Evolutionary conservation across 331 rosid species (phyloP), one percentile per base, ranked within the genome.

Genomic region (Ulmus americana): DNA sequence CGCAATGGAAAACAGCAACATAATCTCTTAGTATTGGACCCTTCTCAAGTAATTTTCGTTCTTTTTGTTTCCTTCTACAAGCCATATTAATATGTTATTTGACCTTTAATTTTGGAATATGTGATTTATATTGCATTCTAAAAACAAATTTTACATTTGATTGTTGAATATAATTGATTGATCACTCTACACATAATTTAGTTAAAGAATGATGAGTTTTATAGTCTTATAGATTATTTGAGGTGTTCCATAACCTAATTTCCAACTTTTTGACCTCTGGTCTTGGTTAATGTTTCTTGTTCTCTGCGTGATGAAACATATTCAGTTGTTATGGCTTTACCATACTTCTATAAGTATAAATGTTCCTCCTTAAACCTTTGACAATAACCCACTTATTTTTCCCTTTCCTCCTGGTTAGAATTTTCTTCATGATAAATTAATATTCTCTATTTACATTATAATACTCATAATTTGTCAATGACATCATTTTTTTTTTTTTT

Each of bases 11-110:
- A 20, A 55, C 77, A 41, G 45, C 81, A 75, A 35, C 70, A 79
- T 63, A 79, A 69, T 76, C 90, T 91, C 68, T 81, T 88, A 56
- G 69, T 91, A 63, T 81, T 91, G 72, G 90, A 88, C 72, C 92
- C 96, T 58, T 84, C 76, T 70, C 86, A 86, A 47, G 97, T 91
- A 83, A 81, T 49, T 75, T 53, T 79, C 73, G 45, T 20, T 45
- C 20, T 50, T 39, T 48, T 50, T 45, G 41, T 35, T 61, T 65
- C 51, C 61, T 6, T 59, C 16, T 50, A 3, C 40, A n/a, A 14
- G n/a, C 40, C n/a, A 51, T 49, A 8, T 12, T 39, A 49, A 38
- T 3, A 6, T 40, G 54, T 16, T 16, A 14, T 54, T 54, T 49
- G n/a, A 7, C 38, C 6, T 6, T 41, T 10, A 46, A 22, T 42